Evolutionary conservation across 192 early-diverging fungal species (phyloP), one percentile per base, ranked within the genome.

Genomic region (Phycomyces blakesleeanus): DNA sequence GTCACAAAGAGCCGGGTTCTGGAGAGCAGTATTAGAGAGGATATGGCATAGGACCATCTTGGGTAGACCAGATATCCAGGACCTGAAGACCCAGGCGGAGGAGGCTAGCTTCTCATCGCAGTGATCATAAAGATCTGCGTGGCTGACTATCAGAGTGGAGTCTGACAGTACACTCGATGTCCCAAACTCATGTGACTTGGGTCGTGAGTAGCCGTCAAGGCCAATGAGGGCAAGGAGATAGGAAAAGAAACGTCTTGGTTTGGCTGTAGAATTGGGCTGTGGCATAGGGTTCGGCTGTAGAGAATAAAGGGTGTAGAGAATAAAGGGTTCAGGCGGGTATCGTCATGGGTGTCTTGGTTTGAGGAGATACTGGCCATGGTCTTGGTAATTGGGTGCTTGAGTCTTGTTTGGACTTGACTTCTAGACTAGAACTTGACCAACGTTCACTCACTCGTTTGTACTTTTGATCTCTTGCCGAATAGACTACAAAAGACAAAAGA

Each of bases 41-140:
- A 69, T 22, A n/a, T 69, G 59, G 20, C 38, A 57, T 2, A 69
- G 41, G 7, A 60, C 60, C 21, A 69, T n/a, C 25, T 62, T 61
- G 3, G 57, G 57, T 26, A 66, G 34, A 0, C 34, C 11, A 22
- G 37, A 21, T 20, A 67, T 54, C 66, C 66, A 67, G 14, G 47
- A 26, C 16, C 51, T 12, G 2, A 62, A 52, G 11, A 20, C 27
- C 60, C 60, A 62, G 22, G 16, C 16, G 24, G n/a, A 40, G 58
- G 16, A 14, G 14, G 54, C 54, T 14, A 25, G 16, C 14, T 25
- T 29, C n/a, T 29, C 34, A 55, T 54, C 26, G n/a, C n/a, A 24
- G 25, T 34, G 22, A 9, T 27, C 29, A 12, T 39, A 29, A 10
- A 25, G 22, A 40, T 18, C 22, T 12, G n/a, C 42, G 24, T 60